These are phyloP conservation scores for Ophiocordyceps australis DNA, from an alignment of 2,329 filamentous ascomycete species.

Conservation along the genomic window DNA sequence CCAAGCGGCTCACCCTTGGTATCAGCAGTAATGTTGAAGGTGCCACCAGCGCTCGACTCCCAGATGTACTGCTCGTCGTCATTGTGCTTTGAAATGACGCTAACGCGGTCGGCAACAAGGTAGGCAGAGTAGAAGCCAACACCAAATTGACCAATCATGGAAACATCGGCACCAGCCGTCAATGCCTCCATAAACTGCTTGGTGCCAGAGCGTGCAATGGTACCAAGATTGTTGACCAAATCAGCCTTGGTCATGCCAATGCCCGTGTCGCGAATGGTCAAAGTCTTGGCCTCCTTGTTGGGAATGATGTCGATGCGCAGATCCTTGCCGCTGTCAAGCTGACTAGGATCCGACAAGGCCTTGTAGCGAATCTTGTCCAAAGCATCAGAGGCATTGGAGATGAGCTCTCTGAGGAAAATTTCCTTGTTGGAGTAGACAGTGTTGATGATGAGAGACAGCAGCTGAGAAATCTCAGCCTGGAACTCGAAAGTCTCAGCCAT, in stretches of 20 bases:
- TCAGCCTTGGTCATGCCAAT: conserved; percentile 99
- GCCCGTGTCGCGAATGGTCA: conserved; percentile 94
- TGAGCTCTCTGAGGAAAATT: conserved; percentile 96
- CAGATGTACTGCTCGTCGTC: conserved; percentile 99
- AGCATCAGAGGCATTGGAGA: conserved; percentile 97
- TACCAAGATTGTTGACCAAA: conserved; percentile 99
- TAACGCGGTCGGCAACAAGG: conserved; percentile 93
- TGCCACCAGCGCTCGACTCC: conserved; percentile 94
- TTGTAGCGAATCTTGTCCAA: conserved; percentile 99
- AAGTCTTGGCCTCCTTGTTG: conserved; percentile 91
- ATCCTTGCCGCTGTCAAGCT: conserved; percentile 95
- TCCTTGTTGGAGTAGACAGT: conserved; percentile 99
- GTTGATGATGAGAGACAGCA: conserved; percentile 99
- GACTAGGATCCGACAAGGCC: conserved; percentile 87
- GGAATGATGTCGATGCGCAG: conserved; percentile 98
- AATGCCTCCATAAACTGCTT: conserved; percentile 99
- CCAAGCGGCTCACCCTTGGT: conserved; percentile 81
- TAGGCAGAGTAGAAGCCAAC: conserved; percentile 99
- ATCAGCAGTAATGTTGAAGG: conserved; percentile 84
- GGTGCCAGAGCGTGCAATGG: conserved; percentile 95
- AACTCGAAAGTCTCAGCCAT: conserved; percentile 99
- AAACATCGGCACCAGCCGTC: conserved; percentile 94
- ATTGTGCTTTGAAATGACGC: conserved; percentile 96
- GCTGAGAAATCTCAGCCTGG: conserved; percentile 99
- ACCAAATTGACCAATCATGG: conserved; percentile 99